Base-by-base conservation (phyloP, 2,329 filamentous ascomycete species). In the Laburnicola sp. region DNA sequence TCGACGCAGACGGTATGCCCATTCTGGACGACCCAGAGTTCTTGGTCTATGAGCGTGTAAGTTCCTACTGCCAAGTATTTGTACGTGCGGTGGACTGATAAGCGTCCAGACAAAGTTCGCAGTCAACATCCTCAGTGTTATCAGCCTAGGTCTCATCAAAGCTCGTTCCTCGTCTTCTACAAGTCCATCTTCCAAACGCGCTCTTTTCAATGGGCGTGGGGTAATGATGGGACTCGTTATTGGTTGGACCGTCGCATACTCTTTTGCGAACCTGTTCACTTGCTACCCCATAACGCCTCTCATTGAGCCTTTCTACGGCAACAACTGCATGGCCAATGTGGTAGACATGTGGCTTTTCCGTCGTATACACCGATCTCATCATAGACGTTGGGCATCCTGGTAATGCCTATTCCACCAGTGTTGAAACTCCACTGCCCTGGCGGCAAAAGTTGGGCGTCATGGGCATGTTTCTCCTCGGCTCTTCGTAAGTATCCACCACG, bases 151-250 rank as follows among this genome's bases (percentile, higher is more conserved):
- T n/a, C 36, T 56, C 5, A 57, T 54, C 45, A 64, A 63, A 40
- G 34, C 54, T 61, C 58, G 26, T 57, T 63, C 32, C 50, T 64
- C 7, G n/a, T 62, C 23, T 58, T 60, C 30, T 60, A 60, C 45
- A 56, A 51, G 26, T 51, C 50, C 32, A 56, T 64, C 16, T 56
- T 64, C 39, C 32, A 50, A 9, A 43, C 45, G 21, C 45, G 34
- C 8, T 48, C 38, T 10, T 51, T 50, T 41, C 42, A 40, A 21
- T 50, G 54, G 8, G 50, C 36, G 16, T 49, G 62, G 51, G 22
- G 28, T 48, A 3, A 49, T 59, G 37, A 38, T 56, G 21, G 39
- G 5, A 6, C 7, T 59, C 10, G 48, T 57, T 16, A 30, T 53
- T 11, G 16, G 11, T 23, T 60, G 57, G 57, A 49, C 50, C 2